Conservation (phyloP, 192 early-diverging fungal species). For the Spizellomyces punctatus region DNA sequence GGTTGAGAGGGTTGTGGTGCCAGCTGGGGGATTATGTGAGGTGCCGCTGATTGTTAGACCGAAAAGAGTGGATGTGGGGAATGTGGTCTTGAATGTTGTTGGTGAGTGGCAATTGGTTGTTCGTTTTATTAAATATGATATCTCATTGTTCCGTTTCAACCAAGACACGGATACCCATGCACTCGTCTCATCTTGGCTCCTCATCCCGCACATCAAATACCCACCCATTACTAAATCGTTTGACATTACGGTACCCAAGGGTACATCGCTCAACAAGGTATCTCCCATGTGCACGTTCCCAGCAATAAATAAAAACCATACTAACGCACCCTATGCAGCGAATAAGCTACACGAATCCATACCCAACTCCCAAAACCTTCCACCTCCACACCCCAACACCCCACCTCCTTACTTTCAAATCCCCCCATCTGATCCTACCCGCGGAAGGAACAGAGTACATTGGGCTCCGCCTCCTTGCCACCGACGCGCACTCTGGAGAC, state of each 20-base stretch:
- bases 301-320: no score
- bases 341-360: conserved; percentile 60
- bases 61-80: neutral
- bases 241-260: conserved; percentile 44
- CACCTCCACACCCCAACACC: conserved; percentile 42
- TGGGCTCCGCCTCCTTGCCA: conserved; percentile 43
- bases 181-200: conserved; percentile 45
- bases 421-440: conserved; percentile 36
- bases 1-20: conserved; percentile 39
- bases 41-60: conserved; percentile 44
- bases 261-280: conserved; percentile 49
- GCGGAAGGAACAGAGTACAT: conserved; percentile 49
- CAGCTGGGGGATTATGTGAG: conserved; percentile 49
- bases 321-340: conserved; percentile 28
- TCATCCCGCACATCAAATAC: conserved; percentile 39
- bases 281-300: no score
- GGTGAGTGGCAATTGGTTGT: conserved; percentile 33
- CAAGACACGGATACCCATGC: conserved; percentile 41
- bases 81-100: conserved; percentile 45
- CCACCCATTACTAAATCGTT: conserved; percentile 55
- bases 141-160: neutral
- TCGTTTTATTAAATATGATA: neutral
- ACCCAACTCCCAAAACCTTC: conserved; percentile 40
- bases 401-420: conserved; percentile 51
- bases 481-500: conserved; percentile 14